Percentiles rank a stretch among this genome's conserved stretches.
These are phyloP conservation scores for Coprinopsis cinerea DNA, from an alignment of 768 basidiomycete species.

Conservation along the genomic window DNA sequence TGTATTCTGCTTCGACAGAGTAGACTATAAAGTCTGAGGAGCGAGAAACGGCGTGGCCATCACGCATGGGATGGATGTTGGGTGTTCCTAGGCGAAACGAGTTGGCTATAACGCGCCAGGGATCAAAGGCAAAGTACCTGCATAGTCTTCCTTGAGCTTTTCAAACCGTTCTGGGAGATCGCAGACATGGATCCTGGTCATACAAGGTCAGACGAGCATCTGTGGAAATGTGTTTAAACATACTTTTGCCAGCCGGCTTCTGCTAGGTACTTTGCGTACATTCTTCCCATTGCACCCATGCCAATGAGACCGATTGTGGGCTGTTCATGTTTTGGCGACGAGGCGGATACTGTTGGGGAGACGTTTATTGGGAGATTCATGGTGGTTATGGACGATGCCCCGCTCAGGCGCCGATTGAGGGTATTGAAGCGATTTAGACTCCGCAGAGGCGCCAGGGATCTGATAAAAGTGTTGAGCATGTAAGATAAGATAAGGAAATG, in stretches of 20 bases:
- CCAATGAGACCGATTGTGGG: slow-evolving; percentile 89
- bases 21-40: slow-evolving; percentile 93
- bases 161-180: slow-evolving; percentile 75
- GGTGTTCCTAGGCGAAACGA: slow-evolving; percentile 38
- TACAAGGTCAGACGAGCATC: slow-evolving; percentile 2
- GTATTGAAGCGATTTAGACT: too few relatives aligned
- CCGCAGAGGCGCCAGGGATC: too few relatives aligned
- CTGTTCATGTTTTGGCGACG: slow-evolving; percentile 37
- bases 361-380: slow-evolving; percentile 23
- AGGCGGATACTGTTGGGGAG: slow-evolving; percentile 26
- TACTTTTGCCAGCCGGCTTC: slow-evolving; percentile 85
- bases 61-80: slow-evolving; percentile 60
- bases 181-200: slow-evolving; percentile 78
- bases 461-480: too few relatives aligned
- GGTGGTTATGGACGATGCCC: too few relatives aligned
- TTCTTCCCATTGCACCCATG: slow-evolving; percentile 95
- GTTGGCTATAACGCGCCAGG: background rate
- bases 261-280: slow-evolving; percentile 82
- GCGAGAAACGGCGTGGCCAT: slow-evolving; percentile 86
- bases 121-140: slow-evolving; percentile 35
- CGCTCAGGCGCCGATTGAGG: too few relatives aligned
- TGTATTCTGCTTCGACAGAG: slow-evolving; percentile 88
- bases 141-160: slow-evolving; percentile 50
- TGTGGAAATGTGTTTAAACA: slow-evolving; percentile 9
- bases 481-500: too few relatives aligned